Percentiles rank a stretch among this genome's conserved stretches.
Evolutionary conservation across 208 protist genomes (phyloP).

Genomic region (Strigomonas galati): DNA sequence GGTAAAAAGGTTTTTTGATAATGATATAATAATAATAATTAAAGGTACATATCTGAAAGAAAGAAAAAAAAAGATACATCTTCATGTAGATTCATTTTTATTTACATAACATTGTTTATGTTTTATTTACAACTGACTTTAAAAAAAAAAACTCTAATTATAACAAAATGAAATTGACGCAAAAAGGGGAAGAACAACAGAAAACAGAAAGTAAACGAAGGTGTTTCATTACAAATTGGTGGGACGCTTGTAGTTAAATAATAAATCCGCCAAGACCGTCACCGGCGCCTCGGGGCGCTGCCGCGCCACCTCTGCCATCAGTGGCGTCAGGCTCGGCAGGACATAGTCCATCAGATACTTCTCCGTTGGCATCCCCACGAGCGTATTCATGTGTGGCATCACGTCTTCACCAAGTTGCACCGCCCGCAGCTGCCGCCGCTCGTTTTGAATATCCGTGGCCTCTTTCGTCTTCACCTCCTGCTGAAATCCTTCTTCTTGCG

Average conservation of each 20-base stretch:
- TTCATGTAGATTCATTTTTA: not conserved
- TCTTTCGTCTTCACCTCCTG: slow-evolving; percentile 26
- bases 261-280: slow-evolving; percentile 83
- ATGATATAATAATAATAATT: not conserved
- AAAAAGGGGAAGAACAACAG: too few relatives aligned
- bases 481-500: slow-evolving; percentile 12
- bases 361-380: slow-evolving; percentile 58
- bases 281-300: slow-evolving; percentile 90
- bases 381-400: slow-evolving; percentile 10
- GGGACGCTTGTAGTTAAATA: slow-evolving; percentile 81
- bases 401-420: slow-evolving; percentile 54
- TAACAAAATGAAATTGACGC: too few relatives aligned
- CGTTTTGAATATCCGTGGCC: slow-evolving; percentile 27
- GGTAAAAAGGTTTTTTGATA: not conserved
- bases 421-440: slow-evolving; percentile 51
- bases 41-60: slow-evolving; percentile 16
- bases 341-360: slow-evolving; percentile 93
- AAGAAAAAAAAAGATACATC: slow-evolving; percentile 10
- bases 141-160: too few relatives aligned
- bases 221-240: slow-evolving; percentile 25
- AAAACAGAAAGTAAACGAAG: too few relatives aligned
- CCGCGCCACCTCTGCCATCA: slow-evolving; percentile 85
- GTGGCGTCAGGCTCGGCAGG: slow-evolving; percentile 88
- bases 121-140: too few relatives aligned
- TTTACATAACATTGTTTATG: too few relatives aligned